Evolutionary conservation across 805 yeast genomes (phyloP).

Genomic region (Metschnikowia lunata): DNA sequence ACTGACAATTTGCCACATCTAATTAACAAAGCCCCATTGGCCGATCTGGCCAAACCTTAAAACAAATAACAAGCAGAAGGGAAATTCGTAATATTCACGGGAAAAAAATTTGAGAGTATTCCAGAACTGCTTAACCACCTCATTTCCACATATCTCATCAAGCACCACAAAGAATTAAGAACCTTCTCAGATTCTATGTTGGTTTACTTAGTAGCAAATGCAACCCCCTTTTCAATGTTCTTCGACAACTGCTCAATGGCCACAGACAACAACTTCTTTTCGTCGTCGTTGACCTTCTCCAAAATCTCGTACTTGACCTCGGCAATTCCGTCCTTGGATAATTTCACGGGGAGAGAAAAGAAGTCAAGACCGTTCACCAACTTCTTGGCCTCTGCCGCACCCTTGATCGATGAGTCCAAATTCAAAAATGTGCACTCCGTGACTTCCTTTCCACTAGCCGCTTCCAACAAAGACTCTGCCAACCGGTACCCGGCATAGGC

Average conservation of each 20-base stretch:
- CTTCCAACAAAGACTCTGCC: slow-evolving; percentile 49
- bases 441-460: slow-evolving; percentile 21
- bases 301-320: slow-evolving; percentile 53
- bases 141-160: no score
- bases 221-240: slow-evolving; percentile 57
- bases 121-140: no score
- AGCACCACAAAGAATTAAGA: no score
- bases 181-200: background rate
- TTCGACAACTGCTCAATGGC: slow-evolving; percentile 51
- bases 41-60: no score
- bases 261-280: slow-evolving; percentile 49
- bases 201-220: slow-evolving; percentile 28
- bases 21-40: no score
- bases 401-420: slow-evolving; percentile 46
- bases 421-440: slow-evolving; percentile 51
- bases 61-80: no score
- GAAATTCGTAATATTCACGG: no score
- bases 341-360: slow-evolving; percentile 61
- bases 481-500: slow-evolving; percentile 89
- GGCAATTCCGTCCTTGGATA: slow-evolving; percentile 52
- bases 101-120: no score
- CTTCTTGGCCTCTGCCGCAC: slow-evolving; percentile 49
- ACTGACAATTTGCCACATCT: no score
- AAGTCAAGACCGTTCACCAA: slow-evolving; percentile 42
- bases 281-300: slow-evolving; percentile 45